A percentile compares a stretch with the other conserved stretches of the same genome.
Conservation (phyloP, 192 early-diverging fungal genomes). For the Rhizophagus prolifer region DNA sequence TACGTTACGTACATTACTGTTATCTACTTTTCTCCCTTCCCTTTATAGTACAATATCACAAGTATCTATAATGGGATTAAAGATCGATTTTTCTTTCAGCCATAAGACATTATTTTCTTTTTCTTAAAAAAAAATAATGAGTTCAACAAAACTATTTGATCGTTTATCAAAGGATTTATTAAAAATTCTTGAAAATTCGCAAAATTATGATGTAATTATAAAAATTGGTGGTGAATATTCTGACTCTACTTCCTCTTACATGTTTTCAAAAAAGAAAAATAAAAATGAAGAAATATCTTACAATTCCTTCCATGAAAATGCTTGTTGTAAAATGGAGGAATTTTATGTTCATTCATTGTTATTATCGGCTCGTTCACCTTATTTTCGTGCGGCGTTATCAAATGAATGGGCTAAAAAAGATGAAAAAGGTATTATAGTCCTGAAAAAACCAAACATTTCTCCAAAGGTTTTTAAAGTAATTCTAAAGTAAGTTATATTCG, state of each 20-base stretch:
- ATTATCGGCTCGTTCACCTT: background rate
- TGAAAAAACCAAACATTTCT: slow-evolving; percentile 19
- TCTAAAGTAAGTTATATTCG: slow-evolving; percentile 7
- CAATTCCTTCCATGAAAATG: background rate
- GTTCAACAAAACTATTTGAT: too few relatives aligned
- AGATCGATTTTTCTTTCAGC: too few relatives aligned
- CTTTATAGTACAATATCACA: too few relatives aligned
- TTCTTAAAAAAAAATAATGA: too few relatives aligned
- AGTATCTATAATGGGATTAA: too few relatives aligned
- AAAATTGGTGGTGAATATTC: background rate
- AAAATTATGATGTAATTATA: background rate
- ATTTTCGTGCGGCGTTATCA: slow-evolving; percentile 23
- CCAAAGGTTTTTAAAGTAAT: slow-evolving; percentile 20
- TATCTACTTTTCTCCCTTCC: too few relatives aligned
- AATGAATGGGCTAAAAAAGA: slow-evolving; percentile 7
- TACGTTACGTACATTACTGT: too few relatives aligned
- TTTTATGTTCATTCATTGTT: slow-evolving; percentile 12
- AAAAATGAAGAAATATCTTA: too few relatives aligned
- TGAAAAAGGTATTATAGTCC: background rate
- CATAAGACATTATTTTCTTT: too few relatives aligned
- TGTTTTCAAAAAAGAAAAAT: too few relatives aligned
- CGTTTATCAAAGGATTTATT: background rate
- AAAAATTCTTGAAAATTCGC: background rate
- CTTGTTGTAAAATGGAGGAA: background rate
- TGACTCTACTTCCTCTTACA: too few relatives aligned